Base-by-base conservation (phyloP, 192 early-diverging fungal genomes). In the Mortierella claussenii region DNA sequence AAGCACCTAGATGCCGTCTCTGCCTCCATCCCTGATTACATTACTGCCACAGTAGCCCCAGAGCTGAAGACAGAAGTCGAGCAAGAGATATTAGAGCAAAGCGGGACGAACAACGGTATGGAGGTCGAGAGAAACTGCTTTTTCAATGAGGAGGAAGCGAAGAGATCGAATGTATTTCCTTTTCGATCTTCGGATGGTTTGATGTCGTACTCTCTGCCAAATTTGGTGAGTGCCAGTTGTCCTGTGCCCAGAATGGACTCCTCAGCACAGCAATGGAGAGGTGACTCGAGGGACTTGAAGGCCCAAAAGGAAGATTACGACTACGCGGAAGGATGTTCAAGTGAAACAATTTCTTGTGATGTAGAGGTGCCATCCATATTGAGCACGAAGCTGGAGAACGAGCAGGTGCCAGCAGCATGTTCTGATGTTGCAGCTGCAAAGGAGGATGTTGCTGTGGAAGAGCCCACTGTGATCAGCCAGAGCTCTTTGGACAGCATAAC, bases 1-100 rank as follows among this genome's bases (percentile, higher is more conserved):
- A 42, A 66, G 1, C 44, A 60, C 7, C 21, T 75, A 24, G 62
- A 40, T n/a, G 34, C 49, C 1, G 56, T 60, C 9, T 57, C 54
- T 12, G 53, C 21, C 3, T 24, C 53, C 9, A 3, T 31, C 5
- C 37, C 37, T 10, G 37, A 40, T 40, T 7, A 13, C 37, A 13
- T 10, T 7, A 13, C 37, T 7, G 37, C 37, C 37, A 40, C 13
- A 40, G 37, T 40, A 13, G 37, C 37, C 37, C 13, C 37, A 40
- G 7, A 10, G 7, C n/a, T n/a, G n/a, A n/a, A n/a, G n/a, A n/a
- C n/a, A n/a, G n/a, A n/a, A n/a, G n/a, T n/a, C n/a, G n/a, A n/a
- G n/a, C n/a, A n/a, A n/a, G n/a, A n/a, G n/a, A n/a, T n/a, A n/a
- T n/a, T n/a, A n/a, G n/a, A n/a, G n/a, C n/a, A n/a, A n/a, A n/a